These are phyloP conservation scores for Monilinia fructigena DNA, from an alignment of 2,329 filamentous ascomycete genomes.

Conservation along the genomic window DNA sequence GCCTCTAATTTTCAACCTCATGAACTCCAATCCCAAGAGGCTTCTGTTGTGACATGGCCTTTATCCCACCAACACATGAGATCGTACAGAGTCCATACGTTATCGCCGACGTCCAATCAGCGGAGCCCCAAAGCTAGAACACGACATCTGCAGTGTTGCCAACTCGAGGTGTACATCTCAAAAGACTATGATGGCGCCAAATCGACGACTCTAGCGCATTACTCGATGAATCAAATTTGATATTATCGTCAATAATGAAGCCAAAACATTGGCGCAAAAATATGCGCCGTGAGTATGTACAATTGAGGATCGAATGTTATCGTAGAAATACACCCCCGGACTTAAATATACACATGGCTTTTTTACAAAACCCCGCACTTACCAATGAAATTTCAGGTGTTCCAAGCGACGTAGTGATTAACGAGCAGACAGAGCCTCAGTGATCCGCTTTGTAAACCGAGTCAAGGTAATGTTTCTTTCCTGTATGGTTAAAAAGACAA, in stretches of 20 bases:
- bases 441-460: neutral
- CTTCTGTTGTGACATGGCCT: neutral
- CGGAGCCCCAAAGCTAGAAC: neutral
- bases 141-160: conserved; percentile 1
- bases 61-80: neutral
- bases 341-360: neutral
- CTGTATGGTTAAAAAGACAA: neutral
- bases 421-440: conserved; percentile 9
- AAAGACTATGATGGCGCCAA: neutral
- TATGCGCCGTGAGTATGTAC: neutral
- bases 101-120: neutral
- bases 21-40: neutral
- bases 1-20: neutral
- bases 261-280: neutral
- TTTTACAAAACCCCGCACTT: neutral
- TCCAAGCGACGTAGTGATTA: neutral
- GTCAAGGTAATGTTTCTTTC: neutral
- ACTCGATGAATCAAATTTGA: neutral
- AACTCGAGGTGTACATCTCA: neutral
- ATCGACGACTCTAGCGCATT: neutral
- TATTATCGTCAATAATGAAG: neutral
- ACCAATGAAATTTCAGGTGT: neutral
- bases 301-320: neutral
- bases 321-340: neutral
- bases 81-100: neutral